Percentiles rank a stretch among this genome's conserved stretches.
Evolutionary conservation across 225 moss, liverwort and hornwort species (phyloP).

Genomic region (Lunularia cruciata): DNA sequence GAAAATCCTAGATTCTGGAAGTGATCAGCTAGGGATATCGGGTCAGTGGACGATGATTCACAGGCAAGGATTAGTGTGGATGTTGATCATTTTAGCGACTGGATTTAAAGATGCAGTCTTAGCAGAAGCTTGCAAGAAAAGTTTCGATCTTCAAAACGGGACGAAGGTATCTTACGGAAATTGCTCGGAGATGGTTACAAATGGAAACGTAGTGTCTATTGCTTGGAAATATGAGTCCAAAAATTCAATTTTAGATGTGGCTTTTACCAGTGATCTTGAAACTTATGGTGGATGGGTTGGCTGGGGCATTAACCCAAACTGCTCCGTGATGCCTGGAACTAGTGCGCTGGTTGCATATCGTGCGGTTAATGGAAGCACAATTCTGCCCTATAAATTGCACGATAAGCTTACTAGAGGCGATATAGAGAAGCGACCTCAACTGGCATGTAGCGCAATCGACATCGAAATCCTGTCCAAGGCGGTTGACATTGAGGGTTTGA

Average conservation of each 20-base stretch:
- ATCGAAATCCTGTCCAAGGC: not conserved
- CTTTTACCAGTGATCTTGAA: not conserved
- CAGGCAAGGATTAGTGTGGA: too few relatives aligned
- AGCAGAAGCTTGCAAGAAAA: not conserved
- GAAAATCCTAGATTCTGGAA: too few relatives aligned
- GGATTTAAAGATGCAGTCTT: not conserved
- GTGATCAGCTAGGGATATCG: too few relatives aligned
- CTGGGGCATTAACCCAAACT: constrained; percentile 2
- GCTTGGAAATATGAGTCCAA: not conserved
- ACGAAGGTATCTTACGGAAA: not conserved
- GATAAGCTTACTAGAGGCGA: not conserved
- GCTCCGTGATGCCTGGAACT: not conserved
- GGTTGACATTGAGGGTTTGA: not conserved
- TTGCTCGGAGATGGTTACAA: not conserved
- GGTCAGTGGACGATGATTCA: too few relatives aligned
- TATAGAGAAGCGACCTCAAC: not conserved
- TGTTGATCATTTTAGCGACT: too few relatives aligned
- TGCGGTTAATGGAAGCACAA: not conserved
- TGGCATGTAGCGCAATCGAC: not conserved
- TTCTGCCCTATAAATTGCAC: too few relatives aligned
- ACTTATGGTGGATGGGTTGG: not conserved
- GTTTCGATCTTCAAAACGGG: not conserved
- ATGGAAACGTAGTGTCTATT: not conserved
- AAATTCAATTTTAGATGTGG: not conserved
- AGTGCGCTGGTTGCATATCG: not conserved